Evolutionary conservation across 129 eudicot species (phyloP).

Genomic region (Helianthus tuberosus): DNA sequence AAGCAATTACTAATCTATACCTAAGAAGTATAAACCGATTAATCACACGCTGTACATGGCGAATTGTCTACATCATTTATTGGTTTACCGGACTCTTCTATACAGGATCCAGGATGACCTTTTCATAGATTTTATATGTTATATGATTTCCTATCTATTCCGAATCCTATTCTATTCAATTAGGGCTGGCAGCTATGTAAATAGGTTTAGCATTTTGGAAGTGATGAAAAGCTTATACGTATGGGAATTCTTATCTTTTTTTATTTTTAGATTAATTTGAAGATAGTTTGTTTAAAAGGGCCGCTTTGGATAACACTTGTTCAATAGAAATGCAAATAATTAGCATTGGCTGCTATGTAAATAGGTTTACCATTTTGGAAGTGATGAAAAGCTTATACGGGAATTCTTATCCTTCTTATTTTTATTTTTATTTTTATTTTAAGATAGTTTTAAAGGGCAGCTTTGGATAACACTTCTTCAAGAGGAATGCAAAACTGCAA

Average conservation of each 20-base stretch:
- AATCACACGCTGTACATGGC: background rate
- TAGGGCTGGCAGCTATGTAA: background rate
- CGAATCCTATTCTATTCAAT: background rate
- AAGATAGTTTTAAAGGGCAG: background rate
- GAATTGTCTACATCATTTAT: constrained; percentile 2
- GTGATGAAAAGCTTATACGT: background rate
- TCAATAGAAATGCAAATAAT: background rate
- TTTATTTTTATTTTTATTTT: background rate
- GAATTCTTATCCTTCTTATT: background rate
- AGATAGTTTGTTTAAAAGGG: background rate
- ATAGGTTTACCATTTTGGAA: background rate
- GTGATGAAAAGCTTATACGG: constrained; percentile 1
- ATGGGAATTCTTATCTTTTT: background rate
- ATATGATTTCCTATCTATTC: background rate
- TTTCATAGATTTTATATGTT: background rate
- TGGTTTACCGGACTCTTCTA: background rate
- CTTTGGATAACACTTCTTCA: background rate
- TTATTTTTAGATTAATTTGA: background rate
- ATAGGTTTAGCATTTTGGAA: background rate
- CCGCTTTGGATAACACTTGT: background rate
- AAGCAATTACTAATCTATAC: background rate
- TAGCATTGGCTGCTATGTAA: background rate
- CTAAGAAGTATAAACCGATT: background rate
- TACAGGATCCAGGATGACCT: background rate
- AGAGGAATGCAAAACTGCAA: background rate